phyloP scores from a whole-genome alignment of 495 filamentous ascomycete species.

The Astrothelium macrocarpum region DNA sequence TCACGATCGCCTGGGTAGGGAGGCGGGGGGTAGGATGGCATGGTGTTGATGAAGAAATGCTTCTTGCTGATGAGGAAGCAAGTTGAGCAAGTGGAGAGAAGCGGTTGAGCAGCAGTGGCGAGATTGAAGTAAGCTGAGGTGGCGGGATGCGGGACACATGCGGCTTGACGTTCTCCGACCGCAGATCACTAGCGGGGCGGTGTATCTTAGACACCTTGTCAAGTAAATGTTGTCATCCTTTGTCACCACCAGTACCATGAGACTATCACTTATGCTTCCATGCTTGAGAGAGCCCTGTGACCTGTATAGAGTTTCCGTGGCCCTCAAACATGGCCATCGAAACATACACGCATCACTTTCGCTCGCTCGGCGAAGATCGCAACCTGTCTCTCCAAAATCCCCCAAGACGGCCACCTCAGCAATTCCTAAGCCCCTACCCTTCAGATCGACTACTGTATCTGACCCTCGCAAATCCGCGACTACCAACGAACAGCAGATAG shows the following conservation, averaged over 20 bases:
- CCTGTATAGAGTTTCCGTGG: background rate
- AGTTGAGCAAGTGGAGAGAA: background rate
- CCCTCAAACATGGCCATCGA: background rate
- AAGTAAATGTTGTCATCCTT: background rate
- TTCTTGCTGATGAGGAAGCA: background rate
- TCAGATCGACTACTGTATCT: background rate
- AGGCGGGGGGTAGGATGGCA: conserved; percentile 1
- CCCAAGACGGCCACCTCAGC: background rate
- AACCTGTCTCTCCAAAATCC: background rate
- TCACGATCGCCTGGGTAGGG: conserved; percentile 3
- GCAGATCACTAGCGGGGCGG: background rate
- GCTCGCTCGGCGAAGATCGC: background rate
- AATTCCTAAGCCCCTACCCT: background rate
- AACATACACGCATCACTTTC: background rate
- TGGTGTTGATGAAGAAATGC: background rate
- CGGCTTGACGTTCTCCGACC: background rate
- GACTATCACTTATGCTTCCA: background rate
- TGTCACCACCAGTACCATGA: background rate
- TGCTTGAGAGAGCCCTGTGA: background rate
- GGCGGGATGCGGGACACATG: background rate
- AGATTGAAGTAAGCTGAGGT: background rate
- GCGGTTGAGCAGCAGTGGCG: background rate
- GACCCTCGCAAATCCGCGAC: background rate
- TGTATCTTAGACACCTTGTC: background rate
- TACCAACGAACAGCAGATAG: background rate